Percentiles rank a stretch among this genome's conserved stretches.
These are phyloP conservation scores for Hortiboletus campestris DNA, from an alignment of 768 basidiomycete species.

Conservation along the genomic window DNA sequence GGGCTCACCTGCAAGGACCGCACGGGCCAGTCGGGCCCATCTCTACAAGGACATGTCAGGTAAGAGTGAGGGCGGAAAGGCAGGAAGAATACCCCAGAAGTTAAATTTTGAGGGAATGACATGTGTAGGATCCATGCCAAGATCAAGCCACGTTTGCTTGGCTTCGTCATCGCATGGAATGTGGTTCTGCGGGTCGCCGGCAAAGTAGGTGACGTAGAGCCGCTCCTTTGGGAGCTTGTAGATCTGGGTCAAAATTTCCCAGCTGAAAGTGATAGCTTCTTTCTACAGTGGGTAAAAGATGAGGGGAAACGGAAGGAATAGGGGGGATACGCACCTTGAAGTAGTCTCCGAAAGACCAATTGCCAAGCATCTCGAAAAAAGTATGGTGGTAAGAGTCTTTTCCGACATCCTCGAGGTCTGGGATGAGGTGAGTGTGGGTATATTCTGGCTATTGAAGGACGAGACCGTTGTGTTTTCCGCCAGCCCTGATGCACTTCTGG, in stretches of 20 bases:
- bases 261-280: slow-evolving; percentile 91
- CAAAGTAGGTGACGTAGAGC: slow-evolving; percentile 97
- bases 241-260: slow-evolving; percentile 89
- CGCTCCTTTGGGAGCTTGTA: slow-evolving; percentile 87
- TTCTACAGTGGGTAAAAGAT: slow-evolving; percentile 47
- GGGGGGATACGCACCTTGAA: slow-evolving; percentile 70
- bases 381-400: slow-evolving; percentile 98
- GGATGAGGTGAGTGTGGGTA: slow-evolving; percentile 1
- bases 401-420: slow-evolving; percentile 98
- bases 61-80: background rate
- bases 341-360: slow-evolving; percentile 99
- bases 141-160: slow-evolving; percentile 81
- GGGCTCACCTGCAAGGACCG: slow-evolving; percentile 82
- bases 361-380: slow-evolving; percentile 99
- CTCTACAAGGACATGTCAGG: slow-evolving; percentile 48
- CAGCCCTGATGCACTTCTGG: slow-evolving; percentile 98
- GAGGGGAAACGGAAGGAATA: background rate
- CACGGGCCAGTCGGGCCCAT: slow-evolving; percentile 99
- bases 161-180: slow-evolving; percentile 89
- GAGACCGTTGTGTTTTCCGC: slow-evolving; percentile 96
- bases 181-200: slow-evolving; percentile 84
- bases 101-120: slow-evolving; percentile 96
- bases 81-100: slow-evolving; percentile 84
- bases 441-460: background rate
- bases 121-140: slow-evolving; percentile 86